Evolutionary conservation across 345 rosid species (phyloP), one percentile per base, ranked within the genome.

Genomic region (Lepidium sativum): DNA sequence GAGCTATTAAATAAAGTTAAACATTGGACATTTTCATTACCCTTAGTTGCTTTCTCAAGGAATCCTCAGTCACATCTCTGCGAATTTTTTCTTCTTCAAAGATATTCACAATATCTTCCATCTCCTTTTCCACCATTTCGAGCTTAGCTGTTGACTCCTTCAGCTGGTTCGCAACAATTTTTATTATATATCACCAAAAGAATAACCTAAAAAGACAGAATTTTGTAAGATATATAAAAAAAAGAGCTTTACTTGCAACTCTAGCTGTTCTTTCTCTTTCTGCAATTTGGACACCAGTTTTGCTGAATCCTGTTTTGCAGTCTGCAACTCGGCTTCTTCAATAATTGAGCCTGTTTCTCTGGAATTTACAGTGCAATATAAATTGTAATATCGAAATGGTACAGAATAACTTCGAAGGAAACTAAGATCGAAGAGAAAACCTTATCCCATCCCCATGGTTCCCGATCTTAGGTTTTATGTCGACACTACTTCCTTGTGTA

Each of bases 41-140:
- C 79, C 31, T 34, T 25, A 84, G 34, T 60, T 48, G 53, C 54
- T 58, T 60, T 57, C 60, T 76, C 62, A 80, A 74, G 29, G 18
- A 47, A 17, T 81, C 67, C 73, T 79, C 85, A 25, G 20, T 29
- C 9, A 38, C 47, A 9, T 74, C 73, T 57, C 61, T 58, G n/a
- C 45, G 45, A 12, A 2, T 44, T 74, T 73, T 72, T 65, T 86
- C 85, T 12, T 72, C 77, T 29, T 43, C 72, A 9, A 79, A 16
- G 23, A 73, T 38, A 11, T 50, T 11, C 51, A 14, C 29, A 73
- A 27, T 7, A 27, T 27, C 57, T 13, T 25, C 9, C 0, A 1
- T 12, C 18, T 53, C 70, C 8, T 47, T 68, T 1, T 80, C 73
- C 38, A 73, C 20, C 4, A 48, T 34, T 33, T 44, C 42, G 7